Base-by-base conservation (phyloP, 1,284 basidiomycete species). In the Rhizoctonia solani region DNA sequence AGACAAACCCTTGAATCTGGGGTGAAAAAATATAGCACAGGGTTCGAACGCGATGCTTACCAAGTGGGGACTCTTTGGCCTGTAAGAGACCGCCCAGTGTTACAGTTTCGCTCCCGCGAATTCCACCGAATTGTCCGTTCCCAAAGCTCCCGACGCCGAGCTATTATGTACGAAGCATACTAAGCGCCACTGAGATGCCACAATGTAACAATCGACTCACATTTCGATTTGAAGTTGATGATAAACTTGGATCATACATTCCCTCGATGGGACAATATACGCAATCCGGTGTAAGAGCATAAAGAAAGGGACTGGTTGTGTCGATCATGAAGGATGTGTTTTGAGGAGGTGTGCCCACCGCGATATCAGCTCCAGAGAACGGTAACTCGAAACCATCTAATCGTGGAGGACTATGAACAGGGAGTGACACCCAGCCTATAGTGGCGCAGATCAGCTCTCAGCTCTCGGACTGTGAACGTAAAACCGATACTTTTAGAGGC, bases 41-140 rank as follows among this genome's bases (percentile, higher is more conserved):
- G 4, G 1, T 3, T 6, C 16, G 19, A 27, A 32, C 23, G n/a
- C 6, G 14, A 23, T 4, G 19, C 50, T 14, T 30, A 66, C 61
- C 42, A 4, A 66, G 0, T 21, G 50, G 61, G 1, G 61, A 44
- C 9, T 44, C 9, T 8, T 14, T 16, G 34, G 53, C 61, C 16
- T 66, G 61, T 5, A 66, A 46, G 30, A 66, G 13, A 19, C 61
- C 61, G 25, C 61, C 61, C 8, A 66, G 29, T 21, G 61, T 66
- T 25, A 66, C 29, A 44, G 50, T 54, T 29, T 66, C 61, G n/a
- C 27, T 54, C 9, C 61, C 61, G 25, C 61, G 50, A 34, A 37
- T 13, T 1, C 61, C 61, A 21, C 61, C 61, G 9, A 66, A 54
- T 25, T 4, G 16, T 13, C 21, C 21, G 27, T 34, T 30, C 5